These are phyloP conservation scores for Marsdenia floribunda DNA, from an alignment of 257 asterid genomes.

Conservation along the genomic window DNA sequence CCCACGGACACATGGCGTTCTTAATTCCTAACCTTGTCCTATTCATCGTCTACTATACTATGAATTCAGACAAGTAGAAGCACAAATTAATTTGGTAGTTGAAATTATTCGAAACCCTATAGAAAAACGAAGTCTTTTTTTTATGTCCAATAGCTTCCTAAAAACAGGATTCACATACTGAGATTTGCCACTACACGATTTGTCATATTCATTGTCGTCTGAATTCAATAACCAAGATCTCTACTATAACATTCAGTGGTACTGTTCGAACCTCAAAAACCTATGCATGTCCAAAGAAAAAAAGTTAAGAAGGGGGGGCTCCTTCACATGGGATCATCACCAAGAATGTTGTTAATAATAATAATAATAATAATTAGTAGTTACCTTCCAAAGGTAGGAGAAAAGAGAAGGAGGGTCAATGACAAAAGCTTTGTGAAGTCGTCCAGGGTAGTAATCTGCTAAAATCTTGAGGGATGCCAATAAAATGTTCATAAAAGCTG, in stretches of 20 bases:
- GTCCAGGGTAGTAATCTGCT: slow-evolving; percentile 72
- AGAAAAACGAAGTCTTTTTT: not conserved
- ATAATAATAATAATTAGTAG: no score
- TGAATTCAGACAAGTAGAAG: slow-evolving; percentile 1
- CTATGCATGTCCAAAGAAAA: not conserved
- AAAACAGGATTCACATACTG: not conserved
- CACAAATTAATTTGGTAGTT: not conserved
- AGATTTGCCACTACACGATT: not conserved
- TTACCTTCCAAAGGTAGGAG: slow-evolving; percentile 94
- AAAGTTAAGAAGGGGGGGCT: no score
- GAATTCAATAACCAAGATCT: not conserved
- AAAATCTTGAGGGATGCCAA: slow-evolving; percentile 68
- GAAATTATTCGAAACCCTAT: not conserved
- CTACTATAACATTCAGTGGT: not conserved
- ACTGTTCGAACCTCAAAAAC: not conserved
- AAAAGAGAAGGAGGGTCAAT: slow-evolving; percentile 91
- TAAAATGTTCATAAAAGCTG: slow-evolving; percentile 84
- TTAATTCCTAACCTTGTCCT: slow-evolving; percentile 2
- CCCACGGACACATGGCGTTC: not conserved
- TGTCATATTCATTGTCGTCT: slow-evolving; percentile 12
- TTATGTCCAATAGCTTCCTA: not conserved
- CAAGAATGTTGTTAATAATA: no score
- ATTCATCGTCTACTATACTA: not conserved
- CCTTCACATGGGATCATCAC: no score
- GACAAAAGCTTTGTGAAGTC: slow-evolving; percentile 73